A percentile compares a stretch with the other conserved stretches of the same genome.
Conservation (phyloP, 164 flowering plant genomes). For the Hamamelis virginiana region DNA sequence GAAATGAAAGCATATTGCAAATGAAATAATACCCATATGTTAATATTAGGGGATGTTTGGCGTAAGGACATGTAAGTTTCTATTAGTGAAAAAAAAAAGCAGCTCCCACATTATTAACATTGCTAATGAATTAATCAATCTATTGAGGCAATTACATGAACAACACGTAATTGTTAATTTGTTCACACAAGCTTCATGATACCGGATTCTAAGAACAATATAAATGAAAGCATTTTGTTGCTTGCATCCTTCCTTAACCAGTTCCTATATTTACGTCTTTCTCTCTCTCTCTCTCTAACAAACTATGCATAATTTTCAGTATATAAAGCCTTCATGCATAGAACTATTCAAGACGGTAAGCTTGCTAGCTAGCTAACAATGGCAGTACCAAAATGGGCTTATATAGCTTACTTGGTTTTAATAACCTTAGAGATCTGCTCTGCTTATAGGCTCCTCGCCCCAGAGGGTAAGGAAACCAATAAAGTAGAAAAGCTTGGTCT, state of each 20-base stretch:
- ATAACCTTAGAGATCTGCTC: slow-evolving; percentile 11
- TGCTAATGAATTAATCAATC: no score
- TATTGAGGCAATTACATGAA: neutral
- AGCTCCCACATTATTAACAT: no score
- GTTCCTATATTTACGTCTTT: neutral
- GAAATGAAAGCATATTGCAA: no score
- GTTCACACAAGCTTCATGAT: neutral
- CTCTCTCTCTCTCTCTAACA: neutral
- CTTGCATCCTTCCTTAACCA: neutral
- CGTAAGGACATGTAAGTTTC: no score
- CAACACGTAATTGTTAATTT: neutral
- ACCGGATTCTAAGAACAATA: neutral
- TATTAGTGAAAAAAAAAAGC: no score
- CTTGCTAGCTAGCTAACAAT: neutral
- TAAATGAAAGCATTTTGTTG: neutral
- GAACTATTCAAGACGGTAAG: neutral
- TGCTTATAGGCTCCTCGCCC: slow-evolving; percentile 2
- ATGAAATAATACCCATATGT: no score
- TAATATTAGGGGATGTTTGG: no score
- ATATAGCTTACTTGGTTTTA: slow-evolving; percentile 1
- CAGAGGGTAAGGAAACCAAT: neutral
- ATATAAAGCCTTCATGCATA: neutral
- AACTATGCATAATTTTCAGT: neutral
- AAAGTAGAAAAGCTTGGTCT: no score
- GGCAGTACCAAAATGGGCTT: slow-evolving; percentile 11